Conservation (phyloP, 495 filamentous ascomycete species). For the Lophiotrema nucula region DNA sequence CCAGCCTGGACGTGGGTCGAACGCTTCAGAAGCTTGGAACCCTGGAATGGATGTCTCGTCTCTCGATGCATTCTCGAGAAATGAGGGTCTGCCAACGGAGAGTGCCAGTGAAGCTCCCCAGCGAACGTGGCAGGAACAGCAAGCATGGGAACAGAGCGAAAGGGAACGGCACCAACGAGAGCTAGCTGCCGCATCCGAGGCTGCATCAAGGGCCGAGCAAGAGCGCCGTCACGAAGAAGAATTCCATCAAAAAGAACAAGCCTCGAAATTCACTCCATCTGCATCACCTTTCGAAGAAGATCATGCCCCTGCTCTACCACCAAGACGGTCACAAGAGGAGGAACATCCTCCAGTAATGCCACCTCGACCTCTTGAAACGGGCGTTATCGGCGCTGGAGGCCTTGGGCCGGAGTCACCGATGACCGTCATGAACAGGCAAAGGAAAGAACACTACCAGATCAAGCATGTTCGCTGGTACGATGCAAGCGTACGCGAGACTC, state of each 20-base stretch:
- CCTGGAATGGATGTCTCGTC: slow-evolving; percentile 30
- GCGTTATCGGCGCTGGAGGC: slow-evolving; percentile 1
- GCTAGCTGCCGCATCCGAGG: slow-evolving; percentile 17
- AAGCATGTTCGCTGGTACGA: slow-evolving; percentile 66
- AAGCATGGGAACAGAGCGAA: slow-evolving; percentile 32
- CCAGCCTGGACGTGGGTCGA: slow-evolving; percentile 21
- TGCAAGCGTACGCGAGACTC: slow-evolving; percentile 47
- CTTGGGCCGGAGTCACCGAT: slow-evolving; percentile 33
- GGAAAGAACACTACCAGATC: slow-evolving; percentile 68
- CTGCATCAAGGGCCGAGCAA: slow-evolving; percentile 30
- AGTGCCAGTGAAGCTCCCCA: slow-evolving; percentile 9
- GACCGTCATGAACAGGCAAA: slow-evolving; percentile 44
- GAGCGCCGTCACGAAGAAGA: slow-evolving; percentile 33
- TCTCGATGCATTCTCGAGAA: slow-evolving; percentile 26
- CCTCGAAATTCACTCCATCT: slow-evolving; percentile 10
- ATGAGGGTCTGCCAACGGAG: slow-evolving; percentile 26
- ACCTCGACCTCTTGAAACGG: slow-evolving; percentile 23
- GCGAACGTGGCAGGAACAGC: slow-evolving; percentile 35
- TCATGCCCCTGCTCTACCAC: slow-evolving; percentile 23
- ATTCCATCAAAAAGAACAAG: slow-evolving; percentile 31
- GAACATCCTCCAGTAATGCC: slow-evolving; percentile 32
- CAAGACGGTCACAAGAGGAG: slow-evolving; percentile 19
- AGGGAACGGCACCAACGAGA: slow-evolving; percentile 28
- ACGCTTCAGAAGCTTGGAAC: slow-evolving; percentile 16
- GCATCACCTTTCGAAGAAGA: slow-evolving; percentile 14